Percentiles rank a stretch among this genome's conserved stretches.
Evolutionary conservation across 2,329 filamentous ascomycete species (phyloP).

Genomic region (Trichophyton equinum): DNA sequence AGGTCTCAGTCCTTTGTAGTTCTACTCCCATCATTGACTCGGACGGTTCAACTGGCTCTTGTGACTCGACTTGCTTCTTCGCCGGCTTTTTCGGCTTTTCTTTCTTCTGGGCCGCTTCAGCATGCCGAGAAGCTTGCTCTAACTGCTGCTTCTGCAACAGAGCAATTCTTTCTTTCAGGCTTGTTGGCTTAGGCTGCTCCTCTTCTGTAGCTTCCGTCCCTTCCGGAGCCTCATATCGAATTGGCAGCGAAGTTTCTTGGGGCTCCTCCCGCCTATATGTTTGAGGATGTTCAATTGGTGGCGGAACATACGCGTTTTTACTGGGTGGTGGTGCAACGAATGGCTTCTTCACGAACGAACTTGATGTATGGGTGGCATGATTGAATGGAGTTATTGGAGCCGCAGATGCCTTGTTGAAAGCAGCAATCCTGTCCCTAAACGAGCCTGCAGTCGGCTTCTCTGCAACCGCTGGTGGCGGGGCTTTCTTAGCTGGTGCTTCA

Average conservation of each 20-base stretch:
- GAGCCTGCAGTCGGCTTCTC: constrained; percentile 67
- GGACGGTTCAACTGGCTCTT: constrained; percentile 17
- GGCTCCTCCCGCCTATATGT: constrained; percentile 87
- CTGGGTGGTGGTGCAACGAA: constrained; percentile 93
- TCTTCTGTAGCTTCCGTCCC: constrained; percentile 44
- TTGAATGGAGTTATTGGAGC: constrained; percentile 85
- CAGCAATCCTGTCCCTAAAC: constrained; percentile 90
- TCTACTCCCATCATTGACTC: constrained; percentile 18
- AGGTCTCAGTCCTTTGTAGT: constrained; percentile 22
- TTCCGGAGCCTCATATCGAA: constrained; percentile 15
- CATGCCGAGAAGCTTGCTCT: constrained; percentile 73
- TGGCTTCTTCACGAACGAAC: constrained; percentile 83
- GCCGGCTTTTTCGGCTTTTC: constrained; percentile 72
- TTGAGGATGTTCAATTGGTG: constrained; percentile 52
- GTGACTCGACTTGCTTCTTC: constrained; percentile 49
- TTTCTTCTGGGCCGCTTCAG: constrained; percentile 65
- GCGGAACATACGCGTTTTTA: constrained; percentile 78
- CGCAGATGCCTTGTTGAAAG: constrained; percentile 84
- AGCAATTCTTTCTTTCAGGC: constrained; percentile 88
- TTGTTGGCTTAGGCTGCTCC: constrained; percentile 81
- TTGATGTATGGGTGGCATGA: constrained; percentile 49
- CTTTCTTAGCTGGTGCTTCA: constrained; percentile 26
- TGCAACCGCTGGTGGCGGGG: constrained; percentile 51
- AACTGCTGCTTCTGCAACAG: constrained; percentile 85
- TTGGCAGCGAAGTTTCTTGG: constrained; percentile 25